Conservation (phyloP, 179 eudicot species). For the Spergularia azorica region DNA sequence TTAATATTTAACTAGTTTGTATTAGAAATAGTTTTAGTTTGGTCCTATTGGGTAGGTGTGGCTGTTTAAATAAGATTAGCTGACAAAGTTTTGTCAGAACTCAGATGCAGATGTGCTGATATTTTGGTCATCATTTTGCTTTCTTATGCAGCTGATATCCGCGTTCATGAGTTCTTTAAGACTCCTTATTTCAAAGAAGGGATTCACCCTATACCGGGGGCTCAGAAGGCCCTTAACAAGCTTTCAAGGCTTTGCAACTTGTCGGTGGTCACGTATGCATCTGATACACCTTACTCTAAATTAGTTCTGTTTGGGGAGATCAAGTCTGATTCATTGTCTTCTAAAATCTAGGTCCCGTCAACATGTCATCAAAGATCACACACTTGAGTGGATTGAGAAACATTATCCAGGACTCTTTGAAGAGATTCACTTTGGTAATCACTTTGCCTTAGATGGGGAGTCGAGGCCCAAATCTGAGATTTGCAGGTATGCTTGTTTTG, state of each 20-base stretch:
- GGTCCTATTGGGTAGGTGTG: no score
- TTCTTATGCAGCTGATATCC: constrained; percentile 66
- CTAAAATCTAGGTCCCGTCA: constrained; percentile 68
- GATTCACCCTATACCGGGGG: constrained; percentile 80
- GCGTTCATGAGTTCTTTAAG: constrained; percentile 91
- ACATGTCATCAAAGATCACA: constrained; percentile 81
- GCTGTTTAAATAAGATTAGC: no score
- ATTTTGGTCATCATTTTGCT: background rate
- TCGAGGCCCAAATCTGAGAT: constrained; percentile 82
- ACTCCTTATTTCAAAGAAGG: constrained; percentile 76
- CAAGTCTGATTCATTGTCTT: constrained; percentile 4
- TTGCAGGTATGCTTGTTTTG: constrained; percentile 50
- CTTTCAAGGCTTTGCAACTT: constrained; percentile 59
- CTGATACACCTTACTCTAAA: background rate
- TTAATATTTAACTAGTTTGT: no score
- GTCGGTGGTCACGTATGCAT: constrained; percentile 79
- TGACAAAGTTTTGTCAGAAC: no score
- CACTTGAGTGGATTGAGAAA: constrained; percentile 79
- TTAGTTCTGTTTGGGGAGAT: background rate
- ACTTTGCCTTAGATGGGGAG: constrained; percentile 75
- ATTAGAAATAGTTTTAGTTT: no score
- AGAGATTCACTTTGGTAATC: constrained; percentile 88
- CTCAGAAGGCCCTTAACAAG: constrained; percentile 61
- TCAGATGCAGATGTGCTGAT: no score
- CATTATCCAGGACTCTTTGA: constrained; percentile 72